Evolutionary conservation across 306 rosid species (phyloP).

Genomic region (Medicago lupulina): DNA sequence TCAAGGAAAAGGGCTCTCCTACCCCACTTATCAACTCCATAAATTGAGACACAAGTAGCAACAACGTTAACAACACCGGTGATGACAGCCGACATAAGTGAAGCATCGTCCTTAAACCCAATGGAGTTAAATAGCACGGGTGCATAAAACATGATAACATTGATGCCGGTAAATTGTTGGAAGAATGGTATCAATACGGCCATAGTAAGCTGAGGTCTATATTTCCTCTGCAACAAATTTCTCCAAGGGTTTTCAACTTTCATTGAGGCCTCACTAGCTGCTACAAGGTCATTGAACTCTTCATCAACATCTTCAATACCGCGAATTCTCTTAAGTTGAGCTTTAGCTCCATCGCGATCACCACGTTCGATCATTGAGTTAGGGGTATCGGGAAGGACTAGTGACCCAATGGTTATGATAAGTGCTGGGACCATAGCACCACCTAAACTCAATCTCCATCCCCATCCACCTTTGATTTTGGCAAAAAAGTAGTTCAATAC

Average conservation of each 20-base stretch:
- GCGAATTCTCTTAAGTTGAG: slow-evolving; percentile 55
- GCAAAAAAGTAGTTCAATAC: slow-evolving; percentile 86
- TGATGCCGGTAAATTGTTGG: slow-evolving; percentile 90
- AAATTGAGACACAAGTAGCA: slow-evolving; percentile 77
- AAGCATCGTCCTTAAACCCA: slow-evolving; percentile 66
- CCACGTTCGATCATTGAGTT: slow-evolving; percentile 93
- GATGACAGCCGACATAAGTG: slow-evolving; percentile 95
- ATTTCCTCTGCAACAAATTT: slow-evolving; percentile 65
- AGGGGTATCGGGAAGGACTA: slow-evolving; percentile 84
- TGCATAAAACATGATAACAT: slow-evolving; percentile 92
- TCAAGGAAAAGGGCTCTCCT: slow-evolving; percentile 82
- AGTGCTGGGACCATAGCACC: slow-evolving; percentile 92
- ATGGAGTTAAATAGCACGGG: slow-evolving; percentile 80
- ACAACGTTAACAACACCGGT: slow-evolving; percentile 76
- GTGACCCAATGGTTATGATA: slow-evolving; percentile 67
- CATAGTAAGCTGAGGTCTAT: slow-evolving; percentile 81
- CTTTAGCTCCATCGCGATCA: slow-evolving; percentile 55
- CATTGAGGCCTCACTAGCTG: slow-evolving; percentile 67
- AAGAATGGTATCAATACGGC: slow-evolving; percentile 77
- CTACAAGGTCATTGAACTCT: slow-evolving; percentile 75
- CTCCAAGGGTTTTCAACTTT: slow-evolving; percentile 80
- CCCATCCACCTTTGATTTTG: slow-evolving; percentile 94
- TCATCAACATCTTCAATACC: slow-evolving; percentile 72
- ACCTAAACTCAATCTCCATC: slow-evolving; percentile 94
- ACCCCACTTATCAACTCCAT: slow-evolving; percentile 92